Evolutionary conservation across 345 rosid species (phyloP), one percentile per base, ranked within the genome.

Genomic region (Eucalyptus camaldulensis): DNA sequence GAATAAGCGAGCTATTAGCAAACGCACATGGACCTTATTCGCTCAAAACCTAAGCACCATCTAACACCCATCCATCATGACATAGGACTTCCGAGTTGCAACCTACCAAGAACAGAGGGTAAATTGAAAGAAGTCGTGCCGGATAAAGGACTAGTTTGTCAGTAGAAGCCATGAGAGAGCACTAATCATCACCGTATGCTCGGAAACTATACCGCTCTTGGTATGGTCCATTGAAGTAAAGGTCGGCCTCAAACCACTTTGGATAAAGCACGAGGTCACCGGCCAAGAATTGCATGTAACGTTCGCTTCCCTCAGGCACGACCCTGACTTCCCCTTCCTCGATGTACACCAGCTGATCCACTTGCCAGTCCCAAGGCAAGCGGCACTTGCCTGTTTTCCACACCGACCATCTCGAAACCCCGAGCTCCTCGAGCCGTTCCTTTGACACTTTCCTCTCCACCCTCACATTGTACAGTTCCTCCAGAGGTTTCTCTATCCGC

Each of bases 311-410:
- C 92, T 96, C 96, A 3, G 99, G 99, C 29, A 96, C 99, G 17
- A 97, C 99, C 60, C 97, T 95, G 80, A 96, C 99, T 90, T 97
- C 99, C 13, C 99, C 99, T 94, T 97, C 99, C 93, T 97, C 98
- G 5, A 97, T 94, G 91, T 96, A 97, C 87, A 97, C 99, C 90
- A 96, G 87, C 94, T 96, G 99, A 89, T 97, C 99, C 80, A 94
- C 98, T 88, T 96, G 99, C 99, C 99, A 97, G 89, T 96, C 99
- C 97, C 99, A 96, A 0, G 99, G 96, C 88, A 97, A 76, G 89
- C 93, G 94, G 92, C 96, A 95, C 54, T 96, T 95, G 33, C 96
- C 97, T 1, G 99, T 97, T 93, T 96, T 96, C 99, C 99, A 95
- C 86, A 91, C 90, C 7, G 99, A 96, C 99, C 99, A 96, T 89